Evolutionary conservation across 768 basidiomycete genomes (phyloP), one percentile per base, ranked within the genome.

Genomic region (Pulveroboletus sp.): DNA sequence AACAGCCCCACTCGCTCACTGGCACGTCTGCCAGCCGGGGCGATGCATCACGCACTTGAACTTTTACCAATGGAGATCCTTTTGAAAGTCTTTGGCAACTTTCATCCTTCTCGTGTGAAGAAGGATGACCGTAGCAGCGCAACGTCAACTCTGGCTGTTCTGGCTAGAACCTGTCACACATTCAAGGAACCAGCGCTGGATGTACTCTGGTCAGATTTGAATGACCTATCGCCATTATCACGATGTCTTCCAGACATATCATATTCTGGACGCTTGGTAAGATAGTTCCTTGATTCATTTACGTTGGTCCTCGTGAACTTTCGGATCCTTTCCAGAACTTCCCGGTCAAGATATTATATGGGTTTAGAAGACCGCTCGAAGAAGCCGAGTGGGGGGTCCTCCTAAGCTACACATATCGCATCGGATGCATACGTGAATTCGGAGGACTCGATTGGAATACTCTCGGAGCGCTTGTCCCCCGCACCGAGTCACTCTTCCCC

Each of bases 101-200:
- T 6, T 17, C 9, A 12, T 11, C 21, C 37, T n/a, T n/a, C n/a
- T n/a, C n/a, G n/a, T n/a, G n/a, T n/a, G n/a, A n/a, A n/a, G n/a
- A n/a, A n/a, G n/a, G n/a, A n/a, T n/a, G n/a, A n/a, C n/a, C n/a
- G n/a, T n/a, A n/a, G n/a, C n/a, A n/a, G n/a, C n/a, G n/a, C n/a
- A n/a, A n/a, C n/a, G n/a, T n/a, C n/a, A n/a, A n/a, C n/a, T 29
- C 31, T 39, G 7, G 49, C 50, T 38, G 25, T n/a, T 43, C 35
- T 55, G 11, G 44, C 48, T 9, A 40, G 38, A 19, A 50, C 47
- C 13, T 46, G 37, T 23, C 41, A n/a, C 10, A 23, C 33, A 1
- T 55, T 47, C 45, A 56, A 56, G 17, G 53, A 56, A n/a, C 45
- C 41, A 11, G 45, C 52, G 8, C 17, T 56, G 38, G 48, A 50